phyloP scores from a whole-genome alignment of 106 monocot species.

The Dendrobium chrysotoxum region DNA sequence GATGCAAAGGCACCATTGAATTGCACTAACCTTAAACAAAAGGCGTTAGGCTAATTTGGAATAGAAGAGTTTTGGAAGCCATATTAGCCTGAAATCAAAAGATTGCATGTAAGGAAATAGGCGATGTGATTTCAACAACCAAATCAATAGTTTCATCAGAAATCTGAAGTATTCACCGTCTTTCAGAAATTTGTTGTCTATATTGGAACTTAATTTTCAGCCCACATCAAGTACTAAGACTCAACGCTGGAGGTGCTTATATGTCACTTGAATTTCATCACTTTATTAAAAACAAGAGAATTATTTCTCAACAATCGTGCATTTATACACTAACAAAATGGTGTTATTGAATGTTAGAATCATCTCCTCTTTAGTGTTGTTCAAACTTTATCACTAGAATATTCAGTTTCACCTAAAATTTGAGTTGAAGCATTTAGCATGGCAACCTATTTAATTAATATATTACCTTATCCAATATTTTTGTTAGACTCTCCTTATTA shows the following conservation, averaged over 20 bases:
- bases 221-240: background rate
- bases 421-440: constrained; percentile 2
- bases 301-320: constrained; percentile 8
- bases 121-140: no score
- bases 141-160: background rate
- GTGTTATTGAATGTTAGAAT: constrained; percentile 1
- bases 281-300: background rate
- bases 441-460: constrained; percentile 9
- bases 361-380: constrained; percentile 2
- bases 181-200: background rate
- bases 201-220: constrained; percentile 10
- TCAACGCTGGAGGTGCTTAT: constrained; percentile 4
- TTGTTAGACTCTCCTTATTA: constrained; percentile 5
- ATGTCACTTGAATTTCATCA: constrained; percentile 1
- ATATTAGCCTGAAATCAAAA: no score
- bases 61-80: no score
- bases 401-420: background rate
- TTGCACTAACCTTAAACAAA: no score
- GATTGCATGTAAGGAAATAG: no score
- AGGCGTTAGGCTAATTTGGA: no score
- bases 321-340: constrained; percentile 1
- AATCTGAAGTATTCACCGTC: constrained; percentile 6
- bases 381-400: background rate
- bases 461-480: background rate
- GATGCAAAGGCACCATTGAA: no score